Percentiles rank a stretch among this genome's conserved stretches.
Conservation (phyloP, 345 rosid species). For the Salix udensis region DNA sequence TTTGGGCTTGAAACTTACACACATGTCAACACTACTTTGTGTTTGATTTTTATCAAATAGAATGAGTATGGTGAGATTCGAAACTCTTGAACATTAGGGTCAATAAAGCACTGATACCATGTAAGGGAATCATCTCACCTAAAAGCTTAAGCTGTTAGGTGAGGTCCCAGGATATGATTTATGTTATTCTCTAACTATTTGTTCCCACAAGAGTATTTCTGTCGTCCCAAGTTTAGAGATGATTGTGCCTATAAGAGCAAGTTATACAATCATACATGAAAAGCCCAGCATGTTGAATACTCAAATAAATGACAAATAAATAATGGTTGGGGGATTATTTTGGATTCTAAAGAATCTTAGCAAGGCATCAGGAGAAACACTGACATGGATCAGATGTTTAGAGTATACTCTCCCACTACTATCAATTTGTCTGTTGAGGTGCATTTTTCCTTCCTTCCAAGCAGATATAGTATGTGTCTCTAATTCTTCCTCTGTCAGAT, state of each 20-base stretch:
- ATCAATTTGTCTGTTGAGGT: slow-evolving; percentile 66
- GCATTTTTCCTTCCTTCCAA: slow-evolving; percentile 87
- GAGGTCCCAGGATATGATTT: too few relatives aligned
- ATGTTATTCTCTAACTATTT: too few relatives aligned
- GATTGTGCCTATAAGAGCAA: not conserved
- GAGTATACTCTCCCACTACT: slow-evolving; percentile 49
- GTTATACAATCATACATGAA: not conserved
- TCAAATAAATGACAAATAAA: not conserved
- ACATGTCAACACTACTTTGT: too few relatives aligned
- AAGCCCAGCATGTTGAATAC: not conserved
- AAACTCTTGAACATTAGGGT: too few relatives aligned
- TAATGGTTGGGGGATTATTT: not conserved
- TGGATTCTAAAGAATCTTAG: slow-evolving; percentile 6
- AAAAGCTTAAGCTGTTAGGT: too few relatives aligned
- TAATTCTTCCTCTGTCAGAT: slow-evolving; percentile 84
- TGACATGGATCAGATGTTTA: slow-evolving; percentile 58
- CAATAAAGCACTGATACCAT: too few relatives aligned
- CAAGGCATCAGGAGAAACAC: slow-evolving; percentile 18
- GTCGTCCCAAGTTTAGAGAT: not conserved
- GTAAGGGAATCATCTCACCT: too few relatives aligned
- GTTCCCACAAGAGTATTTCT: too few relatives aligned
- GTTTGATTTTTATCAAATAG: too few relatives aligned
- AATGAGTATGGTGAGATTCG: too few relatives aligned
- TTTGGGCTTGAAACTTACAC: too few relatives aligned
- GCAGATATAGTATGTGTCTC: slow-evolving; percentile 93